These are phyloP conservation scores for Fraxinus platypoda DNA, from an alignment of 305 asterid genomes.

Conservation along the genomic window DNA sequence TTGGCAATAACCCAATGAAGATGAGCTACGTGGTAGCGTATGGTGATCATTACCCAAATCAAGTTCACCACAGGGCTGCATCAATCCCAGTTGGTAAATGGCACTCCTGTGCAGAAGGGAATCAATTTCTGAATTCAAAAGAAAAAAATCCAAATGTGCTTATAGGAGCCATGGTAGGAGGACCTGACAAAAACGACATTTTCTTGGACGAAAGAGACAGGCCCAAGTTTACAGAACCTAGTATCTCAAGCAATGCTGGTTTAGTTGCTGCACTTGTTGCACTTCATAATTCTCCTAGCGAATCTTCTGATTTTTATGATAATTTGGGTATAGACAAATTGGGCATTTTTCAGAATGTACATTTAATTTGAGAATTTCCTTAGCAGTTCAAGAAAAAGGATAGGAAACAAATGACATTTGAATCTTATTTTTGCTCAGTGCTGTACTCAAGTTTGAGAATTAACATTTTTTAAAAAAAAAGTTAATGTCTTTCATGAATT, in stretches of 20 bases:
- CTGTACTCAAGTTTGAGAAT: not conserved
- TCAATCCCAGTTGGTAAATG: conserved; percentile 44
- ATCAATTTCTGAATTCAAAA: conserved; percentile 30
- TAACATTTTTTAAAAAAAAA: too few relatives aligned
- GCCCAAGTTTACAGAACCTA: conserved; percentile 49
- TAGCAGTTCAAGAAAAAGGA: not conserved
- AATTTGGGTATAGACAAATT: conserved; percentile 36
- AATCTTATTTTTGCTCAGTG: not conserved
- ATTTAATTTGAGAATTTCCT: conserved; percentile 12
- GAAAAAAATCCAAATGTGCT: conserved; percentile 41
- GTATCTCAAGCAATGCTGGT: conserved; percentile 53
- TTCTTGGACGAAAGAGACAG: conserved; percentile 45
- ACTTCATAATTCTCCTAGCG: conserved; percentile 38
- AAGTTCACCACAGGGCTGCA: conserved; percentile 59
- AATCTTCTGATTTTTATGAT: not conserved
- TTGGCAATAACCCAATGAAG: conserved; percentile 61
- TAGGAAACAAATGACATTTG: not conserved
- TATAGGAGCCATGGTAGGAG: conserved; percentile 60
- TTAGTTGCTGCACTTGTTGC: conserved; percentile 62
- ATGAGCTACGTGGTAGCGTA: conserved; percentile 61
- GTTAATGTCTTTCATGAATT: not conserved
- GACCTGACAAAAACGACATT: conserved; percentile 42
- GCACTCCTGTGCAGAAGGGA: conserved; percentile 47
- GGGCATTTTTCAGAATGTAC: conserved; percentile 47
- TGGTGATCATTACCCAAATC: conserved; percentile 39